phyloP scores from a whole-genome alignment of 2,329 filamentous ascomycete species.

The Trichoderma gracile region DNA sequence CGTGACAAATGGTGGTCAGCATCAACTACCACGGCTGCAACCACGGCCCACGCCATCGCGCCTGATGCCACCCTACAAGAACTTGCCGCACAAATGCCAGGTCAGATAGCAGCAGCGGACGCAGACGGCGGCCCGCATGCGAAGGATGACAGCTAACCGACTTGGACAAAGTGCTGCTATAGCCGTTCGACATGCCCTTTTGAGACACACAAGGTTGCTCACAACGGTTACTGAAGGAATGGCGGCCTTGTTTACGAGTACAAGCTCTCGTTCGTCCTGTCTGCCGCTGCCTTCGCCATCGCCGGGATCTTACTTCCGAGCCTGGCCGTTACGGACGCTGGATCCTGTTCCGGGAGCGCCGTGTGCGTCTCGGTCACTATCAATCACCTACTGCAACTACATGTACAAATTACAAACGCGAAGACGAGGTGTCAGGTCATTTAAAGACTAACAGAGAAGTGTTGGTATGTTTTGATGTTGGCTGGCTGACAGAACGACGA shows the following conservation, averaged over 20 bases:
- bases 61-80: not conserved
- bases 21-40: not conserved
- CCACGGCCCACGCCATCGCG: not conserved
- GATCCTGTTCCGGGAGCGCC: not conserved
- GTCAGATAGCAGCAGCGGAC: not conserved
- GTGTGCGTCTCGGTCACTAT: not conserved
- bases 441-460: not conserved
- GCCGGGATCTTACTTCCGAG: not conserved
- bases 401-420: not conserved
- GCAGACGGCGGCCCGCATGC: not conserved
- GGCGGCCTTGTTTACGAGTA: not conserved
- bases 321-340: not conserved
- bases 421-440: not conserved
- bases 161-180: not conserved
- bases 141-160: not conserved
- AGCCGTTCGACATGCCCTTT: constrained; percentile 2
- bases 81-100: not conserved
- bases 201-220: not conserved
- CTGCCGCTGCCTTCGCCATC: not conserved
- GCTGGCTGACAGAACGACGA: not conserved
- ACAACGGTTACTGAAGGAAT: not conserved
- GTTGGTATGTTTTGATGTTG: not conserved
- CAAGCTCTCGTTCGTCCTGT: not conserved
- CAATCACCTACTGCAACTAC: not conserved
- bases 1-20: constrained; percentile 21